Evolutionary conservation across 1,139 yeast genomes (phyloP).

Genomic region (Zygoascus meyerae): DNA sequence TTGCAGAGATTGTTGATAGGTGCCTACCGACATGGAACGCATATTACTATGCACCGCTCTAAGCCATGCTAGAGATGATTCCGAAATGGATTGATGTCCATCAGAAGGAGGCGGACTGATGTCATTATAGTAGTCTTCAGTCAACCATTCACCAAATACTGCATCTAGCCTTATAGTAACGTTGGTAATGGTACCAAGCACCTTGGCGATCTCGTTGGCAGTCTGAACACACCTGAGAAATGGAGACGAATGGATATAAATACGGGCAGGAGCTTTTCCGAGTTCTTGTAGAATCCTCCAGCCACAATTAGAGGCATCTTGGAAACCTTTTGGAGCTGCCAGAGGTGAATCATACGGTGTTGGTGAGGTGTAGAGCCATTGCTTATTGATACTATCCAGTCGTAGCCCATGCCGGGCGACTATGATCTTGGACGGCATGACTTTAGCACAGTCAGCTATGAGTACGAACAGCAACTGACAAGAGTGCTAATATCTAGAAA

Average conservation of each 20-base stretch:
- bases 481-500: neutral
- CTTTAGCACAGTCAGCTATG: neutral
- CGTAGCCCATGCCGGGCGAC: slow-evolving; percentile 35
- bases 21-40: slow-evolving; percentile 9
- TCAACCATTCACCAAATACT: slow-evolving; percentile 39
- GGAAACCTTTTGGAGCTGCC: slow-evolving; percentile 26
- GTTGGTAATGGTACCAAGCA: slow-evolving; percentile 12
- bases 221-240: slow-evolving; percentile 38
- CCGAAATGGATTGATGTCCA: slow-evolving; percentile 28
- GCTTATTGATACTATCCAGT: slow-evolving; percentile 29
- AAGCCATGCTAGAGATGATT: slow-evolving; percentile 25
- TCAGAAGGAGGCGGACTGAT: slow-evolving; percentile 36
- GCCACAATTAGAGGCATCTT: slow-evolving; percentile 26
- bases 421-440: slow-evolving; percentile 21
- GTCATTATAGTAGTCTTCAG: slow-evolving; percentile 34
- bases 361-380: slow-evolving; percentile 31
- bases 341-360: slow-evolving; percentile 38
- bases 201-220: slow-evolving; percentile 28
- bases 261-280: slow-evolving; percentile 8
- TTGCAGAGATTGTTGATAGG: neutral
- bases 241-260: slow-evolving; percentile 35
- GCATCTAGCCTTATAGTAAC: slow-evolving; percentile 30
- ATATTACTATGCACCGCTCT: slow-evolving; percentile 4
- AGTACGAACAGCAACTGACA: too few relatives aligned
- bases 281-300: slow-evolving; percentile 12